Evolutionary conservation across 352 stramenopile genomes (phyloP), one percentile per base, ranked within the genome.

Genomic region (Phytopythium ostracodes): DNA sequence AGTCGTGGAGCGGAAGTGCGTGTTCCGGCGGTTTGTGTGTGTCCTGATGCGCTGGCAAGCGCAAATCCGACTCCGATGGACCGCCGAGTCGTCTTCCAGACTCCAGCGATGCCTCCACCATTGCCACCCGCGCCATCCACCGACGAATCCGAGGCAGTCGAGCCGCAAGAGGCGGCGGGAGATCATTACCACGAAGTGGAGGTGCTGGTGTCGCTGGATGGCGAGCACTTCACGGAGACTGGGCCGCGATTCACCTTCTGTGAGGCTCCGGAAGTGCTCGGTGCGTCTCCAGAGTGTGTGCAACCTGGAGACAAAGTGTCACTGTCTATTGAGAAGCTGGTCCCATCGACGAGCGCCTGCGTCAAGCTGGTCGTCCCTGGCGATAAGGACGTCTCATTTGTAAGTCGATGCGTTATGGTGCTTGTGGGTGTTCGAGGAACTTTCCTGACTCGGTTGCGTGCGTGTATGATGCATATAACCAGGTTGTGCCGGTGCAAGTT

Each of bases 201-300:
- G 2, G 55, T 90, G 36, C 74, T 81, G 44, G 71, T 87, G n/a
- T 66, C 81, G 4, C 56, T 90, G 15, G 73, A 90, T 29, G 78
- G 78, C 0, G 31, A 67, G 6, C 67, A 83, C 59, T 88, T 83
- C 40, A 63, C 73, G 8, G 65, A 85, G 14, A 64, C 66, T n/a
- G 64, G 63, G 38, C 43, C 79, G 15, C 54, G 63, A 18, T 67
- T 79, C 27, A 55, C 47, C 25, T 82, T 76, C 56, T 74, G 52
- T n/a, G 22, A 49, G 0, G 25, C 36, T 0, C 72, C 72, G 12
- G 20, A 56, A 29, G 49, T 56, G 25, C 14, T 14, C 8, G 57
- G 53, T 0, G 56, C 72, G 40, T 64, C 58, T 3, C 66, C 64
- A 38, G 50, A 59, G 43, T 60, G 67, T 33, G 70, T 62, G 40